A percentile compares a stretch with the other conserved stretches of the same genome.
These are phyloP conservation scores for Gossypium rotundifolium DNA, from an alignment of 345 rosid genomes.

Conservation along the genomic window DNA sequence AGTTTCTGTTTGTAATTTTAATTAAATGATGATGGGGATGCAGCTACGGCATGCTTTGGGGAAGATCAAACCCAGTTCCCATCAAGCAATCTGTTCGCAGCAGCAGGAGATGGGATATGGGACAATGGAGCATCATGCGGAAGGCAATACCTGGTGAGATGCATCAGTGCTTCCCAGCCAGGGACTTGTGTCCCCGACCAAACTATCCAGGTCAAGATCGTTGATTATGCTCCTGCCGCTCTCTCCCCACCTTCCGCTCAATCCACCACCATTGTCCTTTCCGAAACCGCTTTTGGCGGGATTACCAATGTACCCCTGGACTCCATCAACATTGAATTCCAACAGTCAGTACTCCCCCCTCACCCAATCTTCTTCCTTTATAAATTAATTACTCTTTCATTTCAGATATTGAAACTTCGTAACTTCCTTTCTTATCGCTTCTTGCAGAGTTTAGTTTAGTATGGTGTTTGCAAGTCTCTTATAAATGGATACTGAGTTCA, in stretches of 20 bases:
- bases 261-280: conserved; percentile 43
- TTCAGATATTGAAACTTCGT: background rate
- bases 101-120: conserved; percentile 68
- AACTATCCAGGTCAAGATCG: conserved; percentile 45
- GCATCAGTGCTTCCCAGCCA: conserved; percentile 42
- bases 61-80: conserved; percentile 45
- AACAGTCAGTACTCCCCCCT: conserved; percentile 26
- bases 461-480: background rate
- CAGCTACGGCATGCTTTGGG: conserved; percentile 43
- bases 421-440: background rate
- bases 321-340: conserved; percentile 46
- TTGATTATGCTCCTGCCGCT: conserved; percentile 32
- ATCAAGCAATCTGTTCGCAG: conserved; percentile 47
- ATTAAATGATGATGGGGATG: background rate
- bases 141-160: conserved; percentile 50
- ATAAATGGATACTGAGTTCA: background rate
- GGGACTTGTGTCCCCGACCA: conserved; percentile 30
- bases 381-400: background rate
- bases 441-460: conserved; percentile 6
- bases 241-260: conserved; percentile 9
- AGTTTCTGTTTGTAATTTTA: too few species aligned
- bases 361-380: background rate
- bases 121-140: conserved; percentile 68
- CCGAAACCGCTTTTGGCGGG: conserved; percentile 37
- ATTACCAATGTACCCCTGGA: conserved; percentile 30